Percentiles rank a stretch among this genome's conserved stretches.
These are phyloP conservation scores for Agaricus sinodeliciosus DNA, from an alignment of 768 basidiomycete species.

Conservation along the genomic window DNA sequence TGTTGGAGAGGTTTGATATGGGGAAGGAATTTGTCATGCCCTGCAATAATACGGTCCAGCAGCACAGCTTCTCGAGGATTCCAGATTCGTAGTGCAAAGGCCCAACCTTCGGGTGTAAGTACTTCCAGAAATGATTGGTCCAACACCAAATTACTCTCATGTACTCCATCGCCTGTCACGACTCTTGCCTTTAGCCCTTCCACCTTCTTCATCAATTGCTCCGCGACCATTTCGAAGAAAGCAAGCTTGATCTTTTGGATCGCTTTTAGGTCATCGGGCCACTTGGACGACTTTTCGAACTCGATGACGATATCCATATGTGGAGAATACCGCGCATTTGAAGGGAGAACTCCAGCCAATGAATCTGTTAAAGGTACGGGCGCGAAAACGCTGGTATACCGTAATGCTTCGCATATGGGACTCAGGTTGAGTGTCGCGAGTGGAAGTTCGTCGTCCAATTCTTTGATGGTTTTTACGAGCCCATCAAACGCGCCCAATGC, in stretches of 20 bases:
- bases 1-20: constrained; percentile 27
- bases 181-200: constrained; percentile 50
- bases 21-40: constrained; percentile 31
- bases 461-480: constrained; percentile 70
- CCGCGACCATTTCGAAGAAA: constrained; percentile 78
- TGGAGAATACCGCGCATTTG: constrained; percentile 58
- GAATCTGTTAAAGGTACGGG: constrained; percentile 65
- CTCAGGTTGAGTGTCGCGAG: constrained; percentile 72
- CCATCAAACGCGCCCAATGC: constrained; percentile 75
- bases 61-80: constrained; percentile 81
- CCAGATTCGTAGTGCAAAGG: constrained; percentile 79
- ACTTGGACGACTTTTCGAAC: constrained; percentile 87
- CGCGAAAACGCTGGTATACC: constrained; percentile 80
- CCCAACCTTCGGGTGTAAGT: constrained; percentile 76
- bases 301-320: constrained; percentile 74
- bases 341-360: constrained; percentile 43
- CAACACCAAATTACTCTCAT: constrained; percentile 43
- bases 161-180: constrained; percentile 44
- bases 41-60: constrained; percentile 60
- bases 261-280: constrained; percentile 92
- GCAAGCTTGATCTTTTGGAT: constrained; percentile 94
- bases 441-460: constrained; percentile 65
- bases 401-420: constrained; percentile 64
- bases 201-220: constrained; percentile 47
- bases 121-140: constrained; percentile 75